A percentile compares a stretch with the other conserved stretches of the same genome.
These are phyloP conservation scores for Priceomyces medius DNA, from an alignment of 805 yeast species.

Conservation along the genomic window DNA sequence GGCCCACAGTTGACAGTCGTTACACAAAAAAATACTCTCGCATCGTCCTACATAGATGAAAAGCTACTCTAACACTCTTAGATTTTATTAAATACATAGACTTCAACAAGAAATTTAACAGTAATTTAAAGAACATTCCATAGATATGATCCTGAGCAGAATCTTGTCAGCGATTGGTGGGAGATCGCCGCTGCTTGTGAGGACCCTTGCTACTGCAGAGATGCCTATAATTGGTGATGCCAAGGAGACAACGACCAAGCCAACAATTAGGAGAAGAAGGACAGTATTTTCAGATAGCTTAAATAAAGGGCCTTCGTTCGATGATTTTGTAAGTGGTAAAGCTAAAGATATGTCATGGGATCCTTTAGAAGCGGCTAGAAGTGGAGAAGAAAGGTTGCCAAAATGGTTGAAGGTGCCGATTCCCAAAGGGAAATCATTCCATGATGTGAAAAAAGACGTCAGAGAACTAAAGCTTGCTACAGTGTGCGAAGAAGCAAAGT, in stretches of 20 bases:
- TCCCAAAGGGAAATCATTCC: constrained; percentile 89
- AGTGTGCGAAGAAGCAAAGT: constrained; percentile 97
- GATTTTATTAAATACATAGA: background rate
- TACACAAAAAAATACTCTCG: background rate
- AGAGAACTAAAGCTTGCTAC: constrained; percentile 87
- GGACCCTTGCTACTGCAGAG: constrained; percentile 16
- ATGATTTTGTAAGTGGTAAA: constrained; percentile 80
- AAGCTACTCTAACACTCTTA: background rate
- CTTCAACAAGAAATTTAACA: background rate
- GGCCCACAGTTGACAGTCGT: background rate
- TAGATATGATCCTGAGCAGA: background rate
- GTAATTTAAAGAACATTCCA: background rate
- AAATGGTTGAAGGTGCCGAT: constrained; percentile 93
- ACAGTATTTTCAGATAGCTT: constrained; percentile 68
- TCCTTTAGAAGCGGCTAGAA: constrained; percentile 74
- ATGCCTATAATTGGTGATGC: constrained; percentile 8
- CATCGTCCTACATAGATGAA: background rate
- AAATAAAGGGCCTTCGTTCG: constrained; percentile 88
- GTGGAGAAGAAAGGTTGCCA: constrained; percentile 75
- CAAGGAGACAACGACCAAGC: constrained; percentile 6
- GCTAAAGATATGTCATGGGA: constrained; percentile 69
- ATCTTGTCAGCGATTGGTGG: background rate
- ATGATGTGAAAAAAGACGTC: constrained; percentile 79
- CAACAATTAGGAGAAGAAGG: constrained; percentile 44
- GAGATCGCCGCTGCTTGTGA: constrained; percentile 2